Evolutionary conservation across 805 yeast species (phyloP).

Genomic region (Zygotorulaspora sp.): DNA sequence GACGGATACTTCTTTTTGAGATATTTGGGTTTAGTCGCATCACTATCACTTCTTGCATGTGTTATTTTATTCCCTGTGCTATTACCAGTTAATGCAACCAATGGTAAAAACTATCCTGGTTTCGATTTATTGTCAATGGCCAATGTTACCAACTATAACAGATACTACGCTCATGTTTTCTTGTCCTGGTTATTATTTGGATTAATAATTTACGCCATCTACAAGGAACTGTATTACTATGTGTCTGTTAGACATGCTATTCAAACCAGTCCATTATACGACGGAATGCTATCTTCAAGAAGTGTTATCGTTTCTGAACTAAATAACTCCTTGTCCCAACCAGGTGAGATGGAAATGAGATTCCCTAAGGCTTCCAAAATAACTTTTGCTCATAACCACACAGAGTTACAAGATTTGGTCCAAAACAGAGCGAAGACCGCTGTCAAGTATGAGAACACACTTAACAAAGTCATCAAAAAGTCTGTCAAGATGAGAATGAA

Average conservation of each 20-base stretch:
- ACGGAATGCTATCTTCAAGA: conserved; percentile 62
- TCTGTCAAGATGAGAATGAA: conserved; percentile 54
- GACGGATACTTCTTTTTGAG: conserved; percentile 77
- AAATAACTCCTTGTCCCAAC: conserved; percentile 46
- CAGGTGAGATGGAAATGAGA: conserved; percentile 46
- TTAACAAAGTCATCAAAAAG: conserved; percentile 55
- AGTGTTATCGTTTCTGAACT: conserved; percentile 71
- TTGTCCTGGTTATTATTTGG: conserved; percentile 73
- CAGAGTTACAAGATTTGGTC: conserved; percentile 50
- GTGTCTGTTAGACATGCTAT: conserved; percentile 66
- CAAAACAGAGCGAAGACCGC: conserved; percentile 62
- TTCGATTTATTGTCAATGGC: conserved; percentile 62
- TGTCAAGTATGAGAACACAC: conserved; percentile 58
- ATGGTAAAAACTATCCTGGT: conserved; percentile 51
- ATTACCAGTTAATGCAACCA: conserved; percentile 70
- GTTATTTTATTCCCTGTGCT: conserved; percentile 61
- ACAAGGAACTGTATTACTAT: conserved; percentile 70
- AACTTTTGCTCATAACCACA: conserved; percentile 61
- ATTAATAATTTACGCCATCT: conserved; percentile 56
- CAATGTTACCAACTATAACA: conserved; percentile 57
- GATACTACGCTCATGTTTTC: conserved; percentile 71
- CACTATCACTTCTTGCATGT: conserved; percentile 50
- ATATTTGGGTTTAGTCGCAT: conserved; percentile 52
- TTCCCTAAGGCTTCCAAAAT: conserved; percentile 61
- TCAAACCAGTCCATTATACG: conserved; percentile 69